phyloP scores from a whole-genome alignment of 73 alveolate genomes.

The Tetrahymena malaccensis region DNA sequence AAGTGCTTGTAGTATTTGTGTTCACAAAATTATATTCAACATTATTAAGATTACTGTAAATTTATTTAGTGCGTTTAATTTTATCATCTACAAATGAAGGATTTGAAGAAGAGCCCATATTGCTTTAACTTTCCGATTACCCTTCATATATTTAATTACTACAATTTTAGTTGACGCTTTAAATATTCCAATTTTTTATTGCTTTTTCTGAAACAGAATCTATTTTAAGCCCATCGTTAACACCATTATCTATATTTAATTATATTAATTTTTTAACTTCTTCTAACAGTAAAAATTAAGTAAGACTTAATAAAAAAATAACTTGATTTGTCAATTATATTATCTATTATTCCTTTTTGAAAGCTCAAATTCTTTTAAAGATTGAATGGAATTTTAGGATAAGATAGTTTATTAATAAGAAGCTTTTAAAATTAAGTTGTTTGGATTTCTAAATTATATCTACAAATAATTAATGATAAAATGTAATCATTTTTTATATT shows the following conservation, averaged over 20 bases:
- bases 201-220: neutral
- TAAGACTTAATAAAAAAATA: too few relatives aligned
- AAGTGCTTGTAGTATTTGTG: neutral
- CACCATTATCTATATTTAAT: neutral
- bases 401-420: neutral
- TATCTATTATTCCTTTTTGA: neutral
- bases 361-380: neutral
- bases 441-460: neutral
- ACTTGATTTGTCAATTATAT: neutral
- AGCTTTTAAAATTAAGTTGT: neutral
- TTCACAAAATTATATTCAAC: neutral
- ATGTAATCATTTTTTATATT: too few relatives aligned
- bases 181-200: neutral
- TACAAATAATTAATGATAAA: too few relatives aligned
- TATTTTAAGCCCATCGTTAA: neutral
- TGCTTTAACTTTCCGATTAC: neutral
- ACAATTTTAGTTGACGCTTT: neutral
- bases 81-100: neutral
- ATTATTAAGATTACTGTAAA: neutral
- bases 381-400: too few relatives aligned
- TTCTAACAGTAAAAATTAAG: neutral
- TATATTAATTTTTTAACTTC: too few relatives aligned
- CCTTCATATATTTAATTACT: neutral
- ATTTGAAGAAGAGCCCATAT: neutral
- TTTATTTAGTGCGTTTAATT: neutral